Conservation (phyloP, 768 basidiomycete genomes). For the Mycena floridula region DNA sequence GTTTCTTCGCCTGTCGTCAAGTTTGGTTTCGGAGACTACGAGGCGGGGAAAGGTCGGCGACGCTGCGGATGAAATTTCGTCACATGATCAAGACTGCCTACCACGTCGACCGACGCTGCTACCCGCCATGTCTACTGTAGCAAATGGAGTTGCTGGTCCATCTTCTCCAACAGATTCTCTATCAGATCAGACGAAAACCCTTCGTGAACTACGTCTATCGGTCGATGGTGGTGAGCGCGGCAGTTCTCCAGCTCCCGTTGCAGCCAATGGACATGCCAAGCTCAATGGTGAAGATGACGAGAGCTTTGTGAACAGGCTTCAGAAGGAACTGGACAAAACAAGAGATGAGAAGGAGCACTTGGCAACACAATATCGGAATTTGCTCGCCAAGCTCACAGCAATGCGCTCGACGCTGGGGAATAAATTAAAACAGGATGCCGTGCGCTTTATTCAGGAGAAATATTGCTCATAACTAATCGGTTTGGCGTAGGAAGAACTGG, state of each 20-base stretch:
- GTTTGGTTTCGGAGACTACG: no score
- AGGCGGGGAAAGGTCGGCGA: no score
- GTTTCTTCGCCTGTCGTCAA: no score
- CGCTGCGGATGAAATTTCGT: no score
- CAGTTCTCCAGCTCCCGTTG: constrained; percentile 18
- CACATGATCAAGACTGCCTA: no score
- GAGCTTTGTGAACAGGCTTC: constrained; percentile 46
- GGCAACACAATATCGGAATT: constrained; percentile 76
- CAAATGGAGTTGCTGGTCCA: constrained; percentile 5
- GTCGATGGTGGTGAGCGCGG: constrained; percentile 41
- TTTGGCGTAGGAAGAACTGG: constrained; percentile 86
- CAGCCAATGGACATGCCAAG: constrained; percentile 31
- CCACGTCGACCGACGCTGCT: no score
- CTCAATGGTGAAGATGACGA: constrained; percentile 29
- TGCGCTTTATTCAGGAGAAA: constrained; percentile 21
- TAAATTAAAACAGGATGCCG: constrained; percentile 94
- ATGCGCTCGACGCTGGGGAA: constrained; percentile 94
- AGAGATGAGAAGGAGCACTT: constrained; percentile 86
- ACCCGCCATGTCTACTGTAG: background rate
- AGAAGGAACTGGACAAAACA: constrained; percentile 69
- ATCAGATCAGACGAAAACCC: constrained; percentile 8
- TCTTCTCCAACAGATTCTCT: constrained; percentile 24
- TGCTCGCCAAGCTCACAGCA: constrained; percentile 83
- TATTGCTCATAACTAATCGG: constrained; percentile 10
- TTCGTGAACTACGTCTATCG: background rate